Evolutionary conservation across 2,329 filamentous ascomycete genomes (phyloP).

Genomic region (Cladosporium phlei): DNA sequence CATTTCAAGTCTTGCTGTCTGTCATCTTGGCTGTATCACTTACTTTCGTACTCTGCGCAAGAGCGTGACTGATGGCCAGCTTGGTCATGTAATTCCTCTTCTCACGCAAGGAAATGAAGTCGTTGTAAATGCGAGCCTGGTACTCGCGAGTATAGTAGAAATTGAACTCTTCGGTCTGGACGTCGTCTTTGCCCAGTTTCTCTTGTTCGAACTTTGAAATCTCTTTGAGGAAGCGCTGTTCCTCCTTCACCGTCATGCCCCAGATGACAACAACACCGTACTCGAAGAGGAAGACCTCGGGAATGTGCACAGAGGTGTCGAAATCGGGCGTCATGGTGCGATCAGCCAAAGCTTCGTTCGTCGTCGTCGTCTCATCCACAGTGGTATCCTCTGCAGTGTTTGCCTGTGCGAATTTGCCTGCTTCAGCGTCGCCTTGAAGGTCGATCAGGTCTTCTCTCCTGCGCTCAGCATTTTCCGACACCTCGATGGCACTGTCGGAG

Average conservation of each 20-base stretch:
- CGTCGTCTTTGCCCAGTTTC: slow-evolving; percentile 79
- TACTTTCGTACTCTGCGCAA: slow-evolving; percentile 92
- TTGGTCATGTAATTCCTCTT: slow-evolving; percentile 98
- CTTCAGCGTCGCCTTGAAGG: slow-evolving; percentile 18
- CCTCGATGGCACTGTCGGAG: slow-evolving; percentile 66
- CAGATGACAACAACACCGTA: slow-evolving; percentile 98
- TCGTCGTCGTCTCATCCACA: slow-evolving; percentile 1
- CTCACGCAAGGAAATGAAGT: slow-evolving; percentile 92
- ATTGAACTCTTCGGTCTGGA: slow-evolving; percentile 97
- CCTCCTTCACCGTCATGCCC: slow-evolving; percentile 90
- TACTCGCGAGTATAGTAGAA: slow-evolving; percentile 99
- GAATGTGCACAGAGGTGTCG: slow-evolving; percentile 82
- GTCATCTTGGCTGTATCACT: slow-evolving; percentile 3
- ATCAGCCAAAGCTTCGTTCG: slow-evolving; percentile 5
- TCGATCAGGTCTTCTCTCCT: slow-evolving; percentile 35
- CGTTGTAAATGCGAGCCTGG: slow-evolving; percentile 97
- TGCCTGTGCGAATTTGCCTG: neutral
- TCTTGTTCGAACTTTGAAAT: slow-evolving; percentile 91
- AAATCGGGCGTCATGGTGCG: slow-evolving; percentile 59
- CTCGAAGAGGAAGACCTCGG: slow-evolving; percentile 93
- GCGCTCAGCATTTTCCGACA: slow-evolving; percentile 47
- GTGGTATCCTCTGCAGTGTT: slow-evolving; percentile 9
- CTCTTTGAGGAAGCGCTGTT: slow-evolving; percentile 87
- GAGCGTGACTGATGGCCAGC: slow-evolving; percentile 88
- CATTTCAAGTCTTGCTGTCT: no score